phyloP scores from a whole-genome alignment of 352 stramenopile species.

The Phytophthora palmivora region DNA sequence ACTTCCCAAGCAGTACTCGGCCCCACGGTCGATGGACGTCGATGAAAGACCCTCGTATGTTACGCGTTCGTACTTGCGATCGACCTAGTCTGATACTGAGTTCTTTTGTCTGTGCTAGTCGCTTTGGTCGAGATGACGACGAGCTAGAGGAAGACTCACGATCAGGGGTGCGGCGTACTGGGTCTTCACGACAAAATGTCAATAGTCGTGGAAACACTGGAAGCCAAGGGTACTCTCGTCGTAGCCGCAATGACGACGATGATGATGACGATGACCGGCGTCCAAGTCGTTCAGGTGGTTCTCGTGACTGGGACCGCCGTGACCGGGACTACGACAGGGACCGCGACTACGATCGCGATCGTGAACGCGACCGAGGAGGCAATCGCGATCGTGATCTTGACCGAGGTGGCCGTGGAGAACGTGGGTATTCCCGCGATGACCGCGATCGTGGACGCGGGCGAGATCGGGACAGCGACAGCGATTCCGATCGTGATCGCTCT shows the following conservation, averaged over 20 bases:
- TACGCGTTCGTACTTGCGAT: not conserved
- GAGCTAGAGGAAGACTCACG: constrained; percentile 63
- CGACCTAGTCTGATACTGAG: not conserved
- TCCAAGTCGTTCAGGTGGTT: constrained; percentile 33
- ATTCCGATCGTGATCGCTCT: constrained; percentile 43
- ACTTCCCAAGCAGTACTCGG: constrained; percentile 81
- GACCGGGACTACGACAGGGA: constrained; percentile 42
- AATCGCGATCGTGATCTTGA: constrained; percentile 43
- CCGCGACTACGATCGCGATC: constrained; percentile 35
- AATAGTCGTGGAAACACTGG: constrained; percentile 18
- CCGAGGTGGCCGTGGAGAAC: constrained; percentile 44
- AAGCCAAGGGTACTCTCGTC: constrained; percentile 35
- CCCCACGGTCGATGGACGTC: constrained; percentile 72
- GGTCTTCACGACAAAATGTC: constrained; percentile 23
- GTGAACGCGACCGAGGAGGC: constrained; percentile 25
- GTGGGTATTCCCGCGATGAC: constrained; percentile 45
- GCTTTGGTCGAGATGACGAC: constrained; percentile 79
- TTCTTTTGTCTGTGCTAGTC: constrained; percentile 33
- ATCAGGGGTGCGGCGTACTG: constrained; percentile 29
- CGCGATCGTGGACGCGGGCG: constrained; percentile 36
- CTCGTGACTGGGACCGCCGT: constrained; percentile 44
- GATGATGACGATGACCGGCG: constrained; percentile 54
- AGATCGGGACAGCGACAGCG: constrained; percentile 28
- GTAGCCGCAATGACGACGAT: constrained; percentile 50
- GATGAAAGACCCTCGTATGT: constrained; percentile 86